Conservation (phyloP, 2,329 filamentous ascomycete species). For the Diplodia sapinea region DNA sequence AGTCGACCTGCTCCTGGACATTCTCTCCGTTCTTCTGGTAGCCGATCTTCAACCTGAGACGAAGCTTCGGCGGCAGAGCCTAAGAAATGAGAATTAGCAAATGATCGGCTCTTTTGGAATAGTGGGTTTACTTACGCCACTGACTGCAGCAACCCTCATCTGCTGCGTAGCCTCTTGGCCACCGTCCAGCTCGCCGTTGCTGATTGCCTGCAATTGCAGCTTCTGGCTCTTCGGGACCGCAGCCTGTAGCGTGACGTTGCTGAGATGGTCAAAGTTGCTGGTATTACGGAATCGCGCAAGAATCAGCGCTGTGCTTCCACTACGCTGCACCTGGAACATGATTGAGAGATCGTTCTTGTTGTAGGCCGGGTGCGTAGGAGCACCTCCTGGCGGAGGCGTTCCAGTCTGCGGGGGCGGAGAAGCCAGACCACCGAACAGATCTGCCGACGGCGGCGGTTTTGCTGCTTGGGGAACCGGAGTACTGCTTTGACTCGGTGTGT, state of each 20-base stretch:
- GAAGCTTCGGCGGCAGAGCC: conserved; percentile 72
- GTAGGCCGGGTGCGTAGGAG: conserved; percentile 73
- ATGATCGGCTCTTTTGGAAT: not conserved
- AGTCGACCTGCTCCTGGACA: conserved; percentile 92
- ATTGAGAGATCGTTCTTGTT: conserved; percentile 83
- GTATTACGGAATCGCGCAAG: conserved; percentile 83
- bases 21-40: conserved; percentile 74
- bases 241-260: conserved; percentile 83
- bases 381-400: conserved; percentile 46
- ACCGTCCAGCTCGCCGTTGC: conserved; percentile 74
- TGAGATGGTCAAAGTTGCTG: conserved; percentile 68
- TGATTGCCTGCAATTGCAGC: conserved; percentile 88
- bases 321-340: conserved; percentile 83
- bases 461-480: conserved; percentile 48
- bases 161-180: conserved; percentile 86
- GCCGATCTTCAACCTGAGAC: conserved; percentile 82
- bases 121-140: conserved; percentile 77
- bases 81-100: conserved; percentile 26
- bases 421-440: conserved; percentile 53
- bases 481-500: conserved; percentile 53
- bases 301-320: conserved; percentile 79
- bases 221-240: conserved; percentile 97
- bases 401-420: conserved; percentile 57
- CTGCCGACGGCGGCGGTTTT: conserved; percentile 45
- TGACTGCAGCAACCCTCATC: conserved; percentile 81